phyloP scores from a whole-genome alignment of 1,284 basidiomycete species.

The Abortiporus biennis region DNA sequence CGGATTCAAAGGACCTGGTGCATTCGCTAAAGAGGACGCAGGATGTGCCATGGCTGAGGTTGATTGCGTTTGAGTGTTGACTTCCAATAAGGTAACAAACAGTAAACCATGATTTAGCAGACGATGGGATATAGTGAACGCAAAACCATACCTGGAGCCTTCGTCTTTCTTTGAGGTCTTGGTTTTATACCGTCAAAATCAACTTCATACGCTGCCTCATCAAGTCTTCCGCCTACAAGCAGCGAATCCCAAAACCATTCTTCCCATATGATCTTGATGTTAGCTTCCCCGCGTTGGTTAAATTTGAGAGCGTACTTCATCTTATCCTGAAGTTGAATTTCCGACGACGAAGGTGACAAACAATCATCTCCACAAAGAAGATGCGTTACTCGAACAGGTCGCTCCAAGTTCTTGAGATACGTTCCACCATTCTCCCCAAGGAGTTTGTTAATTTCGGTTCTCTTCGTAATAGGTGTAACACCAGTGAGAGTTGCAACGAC shows the following conservation, averaged over 20 bases:
- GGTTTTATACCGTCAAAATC: conserved; percentile 39
- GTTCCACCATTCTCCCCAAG: conserved; percentile 47
- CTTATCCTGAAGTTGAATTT: conserved; percentile 29
- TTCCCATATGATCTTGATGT: conserved; percentile 72
- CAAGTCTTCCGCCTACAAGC: conserved; percentile 48
- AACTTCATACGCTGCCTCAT: conserved; percentile 47
- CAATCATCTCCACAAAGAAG: conserved; percentile 37
- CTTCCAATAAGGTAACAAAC: too few species aligned
- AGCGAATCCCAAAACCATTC: conserved; percentile 85
- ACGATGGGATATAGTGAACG: too few species aligned
- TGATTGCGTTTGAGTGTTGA: conserved; percentile 5
- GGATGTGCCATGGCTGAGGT: conserved; percentile 8
- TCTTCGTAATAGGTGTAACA: conserved; percentile 45
- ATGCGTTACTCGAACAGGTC: conserved; percentile 66
- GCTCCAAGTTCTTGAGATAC: conserved; percentile 57
- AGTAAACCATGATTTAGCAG: too few species aligned
- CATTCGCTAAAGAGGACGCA: conserved; percentile 2
- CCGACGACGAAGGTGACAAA: background rate
- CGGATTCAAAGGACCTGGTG: background rate
- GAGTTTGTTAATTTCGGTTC: conserved; percentile 51
- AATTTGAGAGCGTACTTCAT: conserved; percentile 67
- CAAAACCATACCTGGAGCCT: too few species aligned
- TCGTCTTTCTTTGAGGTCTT: conserved; percentile 43
- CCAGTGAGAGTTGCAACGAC: conserved; percentile 64
- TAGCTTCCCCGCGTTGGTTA: conserved; percentile 55